Evolutionary conservation across 2,329 filamentous ascomycete species (phyloP).

Genomic region (Talaromyces pinophilus): DNA sequence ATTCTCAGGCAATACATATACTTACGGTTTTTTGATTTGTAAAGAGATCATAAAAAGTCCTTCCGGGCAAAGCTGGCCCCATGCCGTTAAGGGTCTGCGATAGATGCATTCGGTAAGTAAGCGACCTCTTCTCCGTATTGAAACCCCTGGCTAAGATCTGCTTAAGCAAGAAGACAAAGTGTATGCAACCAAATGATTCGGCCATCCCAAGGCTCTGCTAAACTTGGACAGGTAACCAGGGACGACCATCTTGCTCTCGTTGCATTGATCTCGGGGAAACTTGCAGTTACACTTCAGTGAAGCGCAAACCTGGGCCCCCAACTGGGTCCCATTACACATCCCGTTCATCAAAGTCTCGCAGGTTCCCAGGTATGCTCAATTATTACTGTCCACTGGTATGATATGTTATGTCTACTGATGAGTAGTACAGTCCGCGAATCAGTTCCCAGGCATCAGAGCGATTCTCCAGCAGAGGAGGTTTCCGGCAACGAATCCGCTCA

Average conservation of each 20-base stretch:
- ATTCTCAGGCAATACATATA: not conserved
- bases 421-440: not conserved
- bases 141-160: not conserved
- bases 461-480: not conserved
- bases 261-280: not conserved
- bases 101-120: not conserved
- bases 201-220: not conserved
- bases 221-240: not conserved
- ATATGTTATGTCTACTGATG: not conserved
- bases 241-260: not conserved
- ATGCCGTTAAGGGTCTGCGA: not conserved
- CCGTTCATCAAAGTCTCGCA: not conserved
- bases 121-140: not conserved
- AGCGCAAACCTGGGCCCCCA: not conserved
- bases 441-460: not conserved
- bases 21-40: not conserved
- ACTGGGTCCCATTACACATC: not conserved
- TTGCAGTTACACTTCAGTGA: not conserved
- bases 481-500: not conserved
- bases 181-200: not conserved
- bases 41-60: not conserved
- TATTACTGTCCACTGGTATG: not conserved
- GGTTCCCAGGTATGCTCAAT: not conserved
- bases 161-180: not conserved
- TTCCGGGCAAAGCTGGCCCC: not conserved